Percentiles rank a stretch among this genome's conserved stretches.
phyloP scores from a whole-genome alignment of 2,329 filamentous ascomycete genomes.

The Penicillium decumbens region DNA sequence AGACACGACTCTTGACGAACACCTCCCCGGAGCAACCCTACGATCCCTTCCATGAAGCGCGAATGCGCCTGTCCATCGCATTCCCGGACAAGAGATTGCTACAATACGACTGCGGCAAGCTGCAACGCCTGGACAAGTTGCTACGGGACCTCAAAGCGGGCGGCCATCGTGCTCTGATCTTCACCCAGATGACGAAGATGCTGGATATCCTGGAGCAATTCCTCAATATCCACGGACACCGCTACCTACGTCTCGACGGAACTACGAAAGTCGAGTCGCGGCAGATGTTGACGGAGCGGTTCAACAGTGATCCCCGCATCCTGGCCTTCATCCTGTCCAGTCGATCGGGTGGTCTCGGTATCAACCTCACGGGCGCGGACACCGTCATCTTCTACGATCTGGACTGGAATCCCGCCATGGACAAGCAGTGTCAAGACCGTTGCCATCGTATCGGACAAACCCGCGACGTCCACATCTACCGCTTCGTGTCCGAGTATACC shows the following conservation, averaged over 20 bases:
- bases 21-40: slow-evolving; percentile 52
- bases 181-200: slow-evolving; percentile 99
- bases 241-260: slow-evolving; percentile 94
- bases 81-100: slow-evolving; percentile 95
- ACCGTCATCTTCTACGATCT: slow-evolving; percentile 99
- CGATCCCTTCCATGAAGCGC: slow-evolving; percentile 90
- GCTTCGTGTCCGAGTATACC: slow-evolving; percentile 85
- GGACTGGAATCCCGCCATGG: slow-evolving; percentile 99
- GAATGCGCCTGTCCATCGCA: slow-evolving; percentile 87
- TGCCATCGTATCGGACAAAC: slow-evolving; percentile 97
- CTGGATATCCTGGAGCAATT: slow-evolving; percentile 97
- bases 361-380: slow-evolving; percentile 94
- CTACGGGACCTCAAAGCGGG: slow-evolving; percentile 81
- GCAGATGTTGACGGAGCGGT: slow-evolving; percentile 90
- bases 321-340: slow-evolving; percentile 94
- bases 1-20: slow-evolving; percentile 46
- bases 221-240: slow-evolving; percentile 94
- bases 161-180: slow-evolving; percentile 91
- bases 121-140: slow-evolving; percentile 82
- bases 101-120: slow-evolving; percentile 95
- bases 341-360: slow-evolving; percentile 86
- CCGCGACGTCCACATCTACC: slow-evolving; percentile 95
- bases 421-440: slow-evolving; percentile 97
- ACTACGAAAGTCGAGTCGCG: slow-evolving; percentile 93
- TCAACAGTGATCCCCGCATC: slow-evolving; percentile 91